Evolutionary conservation across 768 basidiomycete genomes (phyloP).

Genomic region (Psilocybe sp.): DNA sequence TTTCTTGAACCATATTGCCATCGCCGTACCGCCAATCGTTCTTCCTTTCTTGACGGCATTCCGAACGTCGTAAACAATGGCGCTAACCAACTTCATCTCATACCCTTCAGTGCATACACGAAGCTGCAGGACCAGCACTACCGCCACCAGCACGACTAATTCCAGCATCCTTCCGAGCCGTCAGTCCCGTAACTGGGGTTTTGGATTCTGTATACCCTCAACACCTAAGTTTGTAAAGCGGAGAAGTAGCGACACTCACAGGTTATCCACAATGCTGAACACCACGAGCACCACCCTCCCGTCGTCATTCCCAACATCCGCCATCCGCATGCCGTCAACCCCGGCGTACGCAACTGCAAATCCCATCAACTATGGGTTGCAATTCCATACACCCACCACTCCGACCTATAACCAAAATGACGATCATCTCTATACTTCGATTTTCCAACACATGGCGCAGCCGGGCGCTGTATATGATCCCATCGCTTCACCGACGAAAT

Average conservation of each 20-base stretch:
- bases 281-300: background rate
- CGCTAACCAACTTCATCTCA: slow-evolving; percentile 14
- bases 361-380: no score
- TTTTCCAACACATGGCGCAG: no score
- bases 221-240: no score
- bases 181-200: no score
- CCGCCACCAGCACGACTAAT: slow-evolving; percentile 2
- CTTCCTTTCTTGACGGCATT: background rate
- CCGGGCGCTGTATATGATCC: no score
- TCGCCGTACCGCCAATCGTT: background rate
- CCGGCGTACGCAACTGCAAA: no score
- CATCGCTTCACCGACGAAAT: no score
- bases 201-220: no score
- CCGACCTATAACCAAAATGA: background rate
- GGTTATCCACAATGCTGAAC: background rate
- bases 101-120: slow-evolving; percentile 19
- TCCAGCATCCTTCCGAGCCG: background rate
- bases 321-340: background rate
- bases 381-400: background rate
- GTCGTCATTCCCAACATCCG: background rate
- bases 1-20: background rate
- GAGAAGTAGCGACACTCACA: no score
- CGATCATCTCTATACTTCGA: no score
- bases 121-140: background rate
- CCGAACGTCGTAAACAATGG: background rate